Base-by-base conservation (phyloP, 805 yeast species). In the Kodamaea laetipori region DNA sequence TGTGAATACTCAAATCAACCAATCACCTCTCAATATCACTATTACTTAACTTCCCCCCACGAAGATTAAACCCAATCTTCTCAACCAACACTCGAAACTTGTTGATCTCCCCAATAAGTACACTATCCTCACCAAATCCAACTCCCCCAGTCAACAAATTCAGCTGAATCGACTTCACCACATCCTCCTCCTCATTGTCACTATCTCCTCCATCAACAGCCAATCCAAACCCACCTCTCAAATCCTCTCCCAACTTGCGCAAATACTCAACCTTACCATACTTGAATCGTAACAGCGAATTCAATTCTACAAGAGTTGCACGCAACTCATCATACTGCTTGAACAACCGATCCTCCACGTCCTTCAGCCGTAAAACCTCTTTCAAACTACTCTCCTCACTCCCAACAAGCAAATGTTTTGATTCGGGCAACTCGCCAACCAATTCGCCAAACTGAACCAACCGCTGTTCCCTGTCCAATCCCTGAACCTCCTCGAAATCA, bases 391-490 rank as follows among this genome's bases (percentile, higher is more conserved):
- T 11, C n/a, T 43, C 49, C 2, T 42, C 54, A 9, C 33, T 47
- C 4, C 39, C 10, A 45, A 41, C 53, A 37, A 60, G 47, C 37
- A 69, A 53, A 43, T 66, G 63, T 44, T 57, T 58, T 7, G 61
- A 45, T 36, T 66, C 68, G 2, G 75, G 75, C 25, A 70, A 52
- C 35, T 61, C 66, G 1, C 43, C 36, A 7, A 64, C 54, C 46
- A 69, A 50, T 4, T 50, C 48, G 17, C 48, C 55, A 23, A 66
- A 52, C 37, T 62, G 57, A 9, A 44, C 28, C 8, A 63, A 32
- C 18, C 56, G 45, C 13, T 43, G 46, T 16, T 26, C 24, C 4
- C 45, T 44, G 7, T 21, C 41, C 10, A 32, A 10, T 10, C 52
- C 41, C 13, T 55, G 48, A 12, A 53, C 34, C 6, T 47, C 43